These are phyloP conservation scores for Diaporthe citriasiana DNA, from an alignment of 2,329 filamentous ascomycete genomes.

Conservation along the genomic window DNA sequence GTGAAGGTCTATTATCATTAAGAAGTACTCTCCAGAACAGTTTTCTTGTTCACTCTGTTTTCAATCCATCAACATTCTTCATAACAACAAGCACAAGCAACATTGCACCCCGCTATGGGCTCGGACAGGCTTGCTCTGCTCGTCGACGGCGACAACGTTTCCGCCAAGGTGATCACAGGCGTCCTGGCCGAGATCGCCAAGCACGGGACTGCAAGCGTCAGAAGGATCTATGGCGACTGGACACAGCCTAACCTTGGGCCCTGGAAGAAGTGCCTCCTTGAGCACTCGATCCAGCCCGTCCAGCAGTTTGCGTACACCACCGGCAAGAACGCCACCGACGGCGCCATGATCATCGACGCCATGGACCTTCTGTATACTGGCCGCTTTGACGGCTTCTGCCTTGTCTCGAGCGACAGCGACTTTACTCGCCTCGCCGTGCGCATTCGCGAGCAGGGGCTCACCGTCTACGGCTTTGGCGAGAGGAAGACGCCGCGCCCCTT, in stretches of 20 bases:
- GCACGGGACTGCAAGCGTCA: slow-evolving; percentile 51
- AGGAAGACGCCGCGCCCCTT: slow-evolving; percentile 51
- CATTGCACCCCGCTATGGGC: not conserved
- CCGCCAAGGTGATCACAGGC: slow-evolving; percentile 41
- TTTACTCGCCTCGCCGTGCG: slow-evolving; percentile 53
- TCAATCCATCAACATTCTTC: not conserved
- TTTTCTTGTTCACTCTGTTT: not conserved
- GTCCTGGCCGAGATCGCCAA: slow-evolving; percentile 52
- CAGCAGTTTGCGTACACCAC: slow-evolving; percentile 55
- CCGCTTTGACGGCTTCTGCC: slow-evolving; percentile 52
- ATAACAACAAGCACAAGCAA: no score
- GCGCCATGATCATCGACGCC: slow-evolving; percentile 55
- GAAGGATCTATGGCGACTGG: slow-evolving; percentile 55
- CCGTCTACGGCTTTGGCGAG: slow-evolving; percentile 54
- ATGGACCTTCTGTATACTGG: slow-evolving; percentile 54
- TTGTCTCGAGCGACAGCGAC: slow-evolving; percentile 47
- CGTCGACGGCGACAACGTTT: slow-evolving; percentile 53
- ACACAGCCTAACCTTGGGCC: slow-evolving; percentile 46
- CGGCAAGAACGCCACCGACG: slow-evolving; percentile 54
- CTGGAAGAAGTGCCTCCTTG: slow-evolving; percentile 52
- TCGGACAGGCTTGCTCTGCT: slow-evolving; percentile 50
- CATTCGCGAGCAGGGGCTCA: slow-evolving; percentile 51
- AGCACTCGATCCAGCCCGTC: slow-evolving; percentile 52
- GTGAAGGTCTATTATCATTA: no score
- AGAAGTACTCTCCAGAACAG: no score